Evolutionary conservation across 805 yeast species (phyloP).

Genomic region (Kregervanrija delftensis): DNA sequence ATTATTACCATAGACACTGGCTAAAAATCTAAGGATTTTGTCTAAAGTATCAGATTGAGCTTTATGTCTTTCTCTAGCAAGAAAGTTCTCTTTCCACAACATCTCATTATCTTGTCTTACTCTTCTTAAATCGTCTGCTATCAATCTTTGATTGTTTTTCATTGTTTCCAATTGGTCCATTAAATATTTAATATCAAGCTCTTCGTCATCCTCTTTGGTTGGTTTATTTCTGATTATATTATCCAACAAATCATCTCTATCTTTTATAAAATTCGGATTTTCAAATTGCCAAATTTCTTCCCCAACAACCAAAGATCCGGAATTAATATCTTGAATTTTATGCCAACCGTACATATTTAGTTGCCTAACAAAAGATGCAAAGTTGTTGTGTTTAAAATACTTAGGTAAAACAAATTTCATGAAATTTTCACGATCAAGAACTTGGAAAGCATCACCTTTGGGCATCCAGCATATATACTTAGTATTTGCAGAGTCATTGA

Average conservation of each 20-base stretch:
- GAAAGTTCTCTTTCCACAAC: constrained; percentile 83
- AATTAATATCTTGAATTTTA: constrained; percentile 86
- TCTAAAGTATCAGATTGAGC: constrained; percentile 84
- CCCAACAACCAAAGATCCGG: constrained; percentile 56
- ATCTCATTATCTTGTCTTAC: constrained; percentile 82
- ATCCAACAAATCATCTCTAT: constrained; percentile 77
- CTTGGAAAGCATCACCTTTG: constrained; percentile 82
- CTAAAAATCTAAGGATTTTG: constrained; percentile 78
- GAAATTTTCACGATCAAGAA: constrained; percentile 75
- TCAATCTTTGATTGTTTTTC: constrained; percentile 70
- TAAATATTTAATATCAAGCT: constrained; percentile 44
- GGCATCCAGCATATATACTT: constrained; percentile 77
- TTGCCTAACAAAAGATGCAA: constrained; percentile 93
- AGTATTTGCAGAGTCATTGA: constrained; percentile 67
- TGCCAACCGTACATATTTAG: constrained; percentile 99
- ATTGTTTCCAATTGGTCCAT: constrained; percentile 69
- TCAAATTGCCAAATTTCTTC: constrained; percentile 90
- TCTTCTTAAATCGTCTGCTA: constrained; percentile 78
- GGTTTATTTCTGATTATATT: constrained; percentile 73
- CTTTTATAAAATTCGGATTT: constrained; percentile 71
- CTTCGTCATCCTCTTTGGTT: constrained; percentile 34
- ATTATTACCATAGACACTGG: constrained; percentile 69
- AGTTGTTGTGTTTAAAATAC: constrained; percentile 91
- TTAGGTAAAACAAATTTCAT: constrained; percentile 81
- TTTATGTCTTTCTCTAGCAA: constrained; percentile 78